Evolutionary conservation across 2,329 filamentous ascomycete species (phyloP), one percentile per base, ranked within the genome.

Genomic region (Fusarium citri): DNA sequence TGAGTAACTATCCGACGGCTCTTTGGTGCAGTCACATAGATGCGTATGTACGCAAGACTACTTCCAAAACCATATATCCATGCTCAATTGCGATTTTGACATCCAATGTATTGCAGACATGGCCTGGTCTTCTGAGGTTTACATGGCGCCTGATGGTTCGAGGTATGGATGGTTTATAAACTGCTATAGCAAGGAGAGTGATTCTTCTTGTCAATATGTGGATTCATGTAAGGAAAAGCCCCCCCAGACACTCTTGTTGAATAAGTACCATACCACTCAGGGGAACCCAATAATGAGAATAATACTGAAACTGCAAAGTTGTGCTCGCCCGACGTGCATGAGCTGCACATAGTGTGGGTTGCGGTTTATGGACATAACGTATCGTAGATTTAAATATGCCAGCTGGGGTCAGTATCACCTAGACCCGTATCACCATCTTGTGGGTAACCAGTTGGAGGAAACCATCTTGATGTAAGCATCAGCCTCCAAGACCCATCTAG

Each of bases 401-500:
- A 46, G 31, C 22, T 18, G 9, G 28, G 28, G 40, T 23, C 28
- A 26, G 22, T n/a, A 23, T 63, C 26, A 62, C 31, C 34, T 26
- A 26, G 23, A 26, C 23, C 18, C 8, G 15, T 23, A 41, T n/a
- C 22, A 49, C 23, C 30, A n/a, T 23, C 34, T 23, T 34, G 30
- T 46, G 34, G 23, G 45, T 16, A 25, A 55, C 34, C 43, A 34
- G 9, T 31, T 67, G 64, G 70, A 75, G 71, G 66, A 69, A 59
- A 66, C 55, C 64, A 70, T 71, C 57, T 72, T 71, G 68, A 67
- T 74, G 65, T 61, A 65, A 74, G 65, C 63, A 70, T 71, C 66
- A 66, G 54, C 65, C 65, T 67, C 74, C 63, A 67, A 61, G 49
- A 62, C 69, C 66, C 66, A 63, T 73, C 71, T 83, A 79, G 75